Percentiles rank a stretch among this genome's conserved stretches.
Conservation (phyloP, 2,329 filamentous ascomycete species). For the Botryosphaeria dothidea region DNA sequence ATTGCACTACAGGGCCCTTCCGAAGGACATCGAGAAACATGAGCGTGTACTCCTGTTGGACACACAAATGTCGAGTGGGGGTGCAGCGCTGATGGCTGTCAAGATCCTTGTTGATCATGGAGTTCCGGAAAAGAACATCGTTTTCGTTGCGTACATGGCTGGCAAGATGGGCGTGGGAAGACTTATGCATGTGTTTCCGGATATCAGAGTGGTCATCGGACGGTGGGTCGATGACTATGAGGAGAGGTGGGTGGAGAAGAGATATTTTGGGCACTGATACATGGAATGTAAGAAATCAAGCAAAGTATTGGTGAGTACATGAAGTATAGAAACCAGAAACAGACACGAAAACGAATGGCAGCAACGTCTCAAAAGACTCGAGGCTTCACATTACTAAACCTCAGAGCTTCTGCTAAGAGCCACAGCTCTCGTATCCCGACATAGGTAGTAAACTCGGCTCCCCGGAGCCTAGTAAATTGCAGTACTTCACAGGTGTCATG, state of each 20-base stretch:
- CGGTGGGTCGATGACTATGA: conserved; percentile 80
- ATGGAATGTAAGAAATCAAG: background rate
- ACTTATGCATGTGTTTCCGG: conserved; percentile 84
- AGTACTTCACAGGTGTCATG: too few species aligned
- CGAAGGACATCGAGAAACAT: conserved; percentile 68
- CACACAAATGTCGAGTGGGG: conserved; percentile 91
- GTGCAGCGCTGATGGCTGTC: conserved; percentile 86
- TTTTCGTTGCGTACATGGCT: conserved; percentile 90
- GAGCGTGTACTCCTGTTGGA: conserved; percentile 85
- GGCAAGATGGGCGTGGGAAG: conserved; percentile 82
- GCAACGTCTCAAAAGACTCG: background rate
- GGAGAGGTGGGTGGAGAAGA: conserved; percentile 84
- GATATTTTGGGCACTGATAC: conserved; percentile 79
- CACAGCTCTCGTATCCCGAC: too few species aligned
- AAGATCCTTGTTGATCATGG: conserved; percentile 95
- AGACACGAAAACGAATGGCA: too few species aligned
- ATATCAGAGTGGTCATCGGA: conserved; percentile 82
- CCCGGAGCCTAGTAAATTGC: too few species aligned
- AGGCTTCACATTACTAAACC: background rate
- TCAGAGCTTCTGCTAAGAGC: too few species aligned
- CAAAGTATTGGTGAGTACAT: background rate
- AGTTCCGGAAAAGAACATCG: conserved; percentile 78
- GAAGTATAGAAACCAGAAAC: background rate
- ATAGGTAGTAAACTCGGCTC: too few species aligned
- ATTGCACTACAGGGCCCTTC: conserved; percentile 83